Percentiles rank a stretch among this genome's conserved stretches.
Conservation (phyloP, 129 eudicot genomes). For the Apium graveolens region DNA sequence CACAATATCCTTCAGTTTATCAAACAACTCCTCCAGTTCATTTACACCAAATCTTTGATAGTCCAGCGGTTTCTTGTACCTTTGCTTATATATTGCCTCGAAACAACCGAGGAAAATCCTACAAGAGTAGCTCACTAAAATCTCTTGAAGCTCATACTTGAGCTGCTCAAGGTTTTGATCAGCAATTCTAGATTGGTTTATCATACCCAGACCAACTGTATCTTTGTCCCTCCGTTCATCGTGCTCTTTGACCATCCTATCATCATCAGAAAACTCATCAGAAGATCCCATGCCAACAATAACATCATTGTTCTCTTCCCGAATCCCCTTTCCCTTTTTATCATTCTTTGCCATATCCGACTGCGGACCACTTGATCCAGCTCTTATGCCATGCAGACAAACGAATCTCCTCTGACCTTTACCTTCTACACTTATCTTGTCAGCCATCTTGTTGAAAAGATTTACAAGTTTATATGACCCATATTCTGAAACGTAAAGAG, state of each 20-base stretch:
- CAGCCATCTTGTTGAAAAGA: conserved; percentile 71
- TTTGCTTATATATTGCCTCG: conserved; percentile 74
- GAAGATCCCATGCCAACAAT: conserved; percentile 44
- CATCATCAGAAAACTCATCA: conserved; percentile 77
- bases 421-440: conserved; percentile 53
- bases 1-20: conserved; percentile 75
- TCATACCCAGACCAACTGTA: conserved; percentile 17
- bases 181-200: conserved; percentile 3
- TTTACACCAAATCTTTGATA: conserved; percentile 66
- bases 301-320: conserved; percentile 38
- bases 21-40: conserved; percentile 67
- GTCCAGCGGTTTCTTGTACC: conserved; percentile 63
- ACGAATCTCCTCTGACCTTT: conserved; percentile 65
- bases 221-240: conserved; percentile 32
- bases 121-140: conserved; percentile 81
- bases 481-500: conserved; percentile 71
- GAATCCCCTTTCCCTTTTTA: conserved; percentile 46
- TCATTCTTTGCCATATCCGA: conserved; percentile 38
- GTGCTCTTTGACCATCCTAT: conserved; percentile 34
- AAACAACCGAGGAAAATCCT: conserved; percentile 53
- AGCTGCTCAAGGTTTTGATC: conserved; percentile 42
- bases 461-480: conserved; percentile 63
- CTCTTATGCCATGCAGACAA: conserved; percentile 36
- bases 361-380: conserved; percentile 25
- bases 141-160: conserved; percentile 78